Evolutionary conservation across 352 stramenopile species (phyloP), one percentile per base, ranked within the genome.

Genomic region (Pythium sukuiense): DNA sequence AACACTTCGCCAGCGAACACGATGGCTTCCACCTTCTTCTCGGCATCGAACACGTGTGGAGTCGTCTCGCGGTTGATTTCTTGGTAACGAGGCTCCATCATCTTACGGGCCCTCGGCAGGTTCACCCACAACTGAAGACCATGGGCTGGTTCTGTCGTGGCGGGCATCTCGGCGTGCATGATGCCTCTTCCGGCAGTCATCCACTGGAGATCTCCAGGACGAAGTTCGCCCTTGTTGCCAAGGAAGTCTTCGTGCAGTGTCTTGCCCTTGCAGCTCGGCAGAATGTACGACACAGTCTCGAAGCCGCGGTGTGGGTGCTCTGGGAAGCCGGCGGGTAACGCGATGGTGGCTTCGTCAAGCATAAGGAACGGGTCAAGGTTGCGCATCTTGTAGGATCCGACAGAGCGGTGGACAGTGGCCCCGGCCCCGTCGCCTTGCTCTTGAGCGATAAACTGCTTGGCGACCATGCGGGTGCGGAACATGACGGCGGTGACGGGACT

Each of bases 241-340:
- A 73, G 59, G 48, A 79, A 92, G 79, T 97, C 91, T 49, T 89
- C 72, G 74, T 97, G 91, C 2, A 76, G 64, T 67, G 97, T 86
- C 9, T 81, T 78, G 46, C 91, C 89, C 53, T 85, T 70, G 18
- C 59, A 75, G 1, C 39, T 62, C 12, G 71, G 74, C 26, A 97
- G 68, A 65, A 90, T 71, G 65, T 95, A 96, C 12, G 89, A 96
- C 1, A 97, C 72, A 9, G 87, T 97, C 35, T 94, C 74, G 65
- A 97, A 97, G 24, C 91, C 91, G 45, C 86, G 73, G 75, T 97
- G 89, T 27, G 88, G 86, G 79, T 97, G 89, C 20, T 87, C 70
- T 5, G 87, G 83, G 79, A 95, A 96, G 26, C 87, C 87, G 57
- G 88, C 83, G 1, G 86, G 65, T 1, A 74, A 55, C 20, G 45